These are phyloP conservation scores for Populus simonii DNA, from an alignment of 345 rosid genomes.

Conservation along the genomic window DNA sequence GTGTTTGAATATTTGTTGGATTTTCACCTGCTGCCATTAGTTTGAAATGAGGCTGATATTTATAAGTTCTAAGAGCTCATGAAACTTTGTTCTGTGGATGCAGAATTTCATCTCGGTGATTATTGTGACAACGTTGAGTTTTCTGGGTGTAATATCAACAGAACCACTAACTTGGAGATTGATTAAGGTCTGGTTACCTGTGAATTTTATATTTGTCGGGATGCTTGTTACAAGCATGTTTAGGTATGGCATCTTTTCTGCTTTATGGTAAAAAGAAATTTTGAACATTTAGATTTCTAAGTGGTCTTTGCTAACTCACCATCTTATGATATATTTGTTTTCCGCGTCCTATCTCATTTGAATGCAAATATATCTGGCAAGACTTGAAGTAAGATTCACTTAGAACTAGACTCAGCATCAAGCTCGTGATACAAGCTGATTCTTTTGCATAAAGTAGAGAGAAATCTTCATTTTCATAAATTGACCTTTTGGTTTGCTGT, in stretches of 20 bases:
- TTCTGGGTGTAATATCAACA: constrained; percentile 65
- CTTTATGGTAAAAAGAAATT: background rate
- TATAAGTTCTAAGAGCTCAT: constrained; percentile 9
- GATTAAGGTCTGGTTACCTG: constrained; percentile 94
- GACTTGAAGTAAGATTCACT: too few species aligned
- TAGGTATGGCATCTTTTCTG: constrained; percentile 49
- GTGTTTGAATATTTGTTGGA: background rate
- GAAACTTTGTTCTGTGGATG: constrained; percentile 27
- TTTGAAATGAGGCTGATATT: background rate
- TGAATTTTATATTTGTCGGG: constrained; percentile 89
- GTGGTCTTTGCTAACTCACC: background rate
- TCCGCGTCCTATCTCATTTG: too few species aligned
- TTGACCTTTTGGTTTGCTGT: too few species aligned
- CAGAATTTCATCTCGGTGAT: constrained; percentile 92
- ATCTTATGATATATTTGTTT: too few species aligned
- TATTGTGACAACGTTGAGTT: constrained; percentile 64
- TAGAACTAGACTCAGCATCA: too few species aligned
- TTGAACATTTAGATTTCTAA: background rate
- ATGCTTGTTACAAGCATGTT: constrained; percentile 99
- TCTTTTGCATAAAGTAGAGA: too few species aligned
- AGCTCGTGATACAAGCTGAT: too few species aligned
- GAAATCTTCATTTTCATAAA: too few species aligned
- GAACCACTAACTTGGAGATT: constrained; percentile 84
- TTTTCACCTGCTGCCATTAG: constrained; percentile 8
- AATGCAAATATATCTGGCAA: too few species aligned